A percentile compares a stretch with the other conserved stretches of the same genome.
phyloP scores from a whole-genome alignment of 495 filamentous ascomycete genomes.

The Penicillium samsonianum region DNA sequence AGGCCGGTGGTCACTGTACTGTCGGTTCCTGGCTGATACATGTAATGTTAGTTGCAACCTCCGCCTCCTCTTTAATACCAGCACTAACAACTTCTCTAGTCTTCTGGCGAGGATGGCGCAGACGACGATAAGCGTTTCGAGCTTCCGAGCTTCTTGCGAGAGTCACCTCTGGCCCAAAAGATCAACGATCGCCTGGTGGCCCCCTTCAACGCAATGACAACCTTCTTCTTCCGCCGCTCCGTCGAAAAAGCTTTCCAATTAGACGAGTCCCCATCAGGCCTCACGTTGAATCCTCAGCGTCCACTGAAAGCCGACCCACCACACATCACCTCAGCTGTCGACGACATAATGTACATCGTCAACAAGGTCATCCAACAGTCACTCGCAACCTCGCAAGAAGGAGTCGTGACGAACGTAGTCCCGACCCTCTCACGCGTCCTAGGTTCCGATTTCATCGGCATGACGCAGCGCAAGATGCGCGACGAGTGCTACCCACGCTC shows the following conservation, averaged over 20 bases:
- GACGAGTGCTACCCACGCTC: constrained; percentile 86
- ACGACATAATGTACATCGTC: constrained; percentile 99
- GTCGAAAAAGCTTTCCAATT: constrained; percentile 97
- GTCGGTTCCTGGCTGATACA: constrained; percentile 82
- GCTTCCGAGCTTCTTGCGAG: constrained; percentile 68
- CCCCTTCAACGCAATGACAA: constrained; percentile 86
- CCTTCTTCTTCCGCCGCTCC: constrained; percentile 93
- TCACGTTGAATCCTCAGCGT: constrained; percentile 70
- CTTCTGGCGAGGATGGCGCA: constrained; percentile 26
- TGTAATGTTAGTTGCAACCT: constrained; percentile 61
- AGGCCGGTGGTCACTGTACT: constrained; percentile 89
- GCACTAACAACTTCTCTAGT: constrained; percentile 22
- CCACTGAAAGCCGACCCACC: constrained; percentile 72
- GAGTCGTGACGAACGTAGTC: constrained; percentile 73
- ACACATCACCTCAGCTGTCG: constrained; percentile 91
- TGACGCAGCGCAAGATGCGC: constrained; percentile 97
- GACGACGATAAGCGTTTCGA: constrained; percentile 33
- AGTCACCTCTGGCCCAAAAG: constrained; percentile 75
- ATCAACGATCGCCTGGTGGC: constrained; percentile 67
- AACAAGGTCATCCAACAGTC: constrained; percentile 86
- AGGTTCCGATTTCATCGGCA: constrained; percentile 88
- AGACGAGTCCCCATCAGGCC: constrained; percentile 84
- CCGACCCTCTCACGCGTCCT: constrained; percentile 83
- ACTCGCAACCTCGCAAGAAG: constrained; percentile 77
- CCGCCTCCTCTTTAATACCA: constrained; percentile 14